Conservation (phyloP, 169 alveolate genomes). For the Blepharisma undulans region DNA sequence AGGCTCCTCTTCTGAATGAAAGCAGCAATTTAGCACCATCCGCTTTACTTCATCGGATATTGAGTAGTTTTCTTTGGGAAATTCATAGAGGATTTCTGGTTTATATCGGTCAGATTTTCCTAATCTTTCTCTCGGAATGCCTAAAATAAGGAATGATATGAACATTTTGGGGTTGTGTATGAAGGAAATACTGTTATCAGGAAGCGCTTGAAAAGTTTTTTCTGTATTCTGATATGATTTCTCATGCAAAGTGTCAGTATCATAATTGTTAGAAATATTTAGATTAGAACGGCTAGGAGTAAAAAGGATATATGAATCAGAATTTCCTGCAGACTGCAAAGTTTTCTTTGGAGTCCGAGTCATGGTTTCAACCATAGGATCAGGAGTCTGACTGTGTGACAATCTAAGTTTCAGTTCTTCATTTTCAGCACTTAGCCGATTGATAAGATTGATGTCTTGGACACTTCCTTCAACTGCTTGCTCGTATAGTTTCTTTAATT, state of each 20-base stretch:
- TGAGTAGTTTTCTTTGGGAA: background rate
- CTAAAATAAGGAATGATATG: background rate
- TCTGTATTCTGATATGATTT: background rate
- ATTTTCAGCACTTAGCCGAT: background rate
- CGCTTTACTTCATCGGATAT: background rate
- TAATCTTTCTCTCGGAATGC: background rate
- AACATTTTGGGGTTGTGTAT: background rate
- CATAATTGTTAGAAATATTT: background rate
- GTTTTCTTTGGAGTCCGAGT: background rate
- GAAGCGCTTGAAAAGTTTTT: slow-evolving; percentile 14
- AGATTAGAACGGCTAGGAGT: background rate
- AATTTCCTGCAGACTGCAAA: background rate
- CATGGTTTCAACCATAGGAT: background rate
- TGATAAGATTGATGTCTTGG: background rate
- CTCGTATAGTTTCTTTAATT: background rate
- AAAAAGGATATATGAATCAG: background rate
- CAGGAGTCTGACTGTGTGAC: background rate
- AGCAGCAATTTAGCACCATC: background rate
- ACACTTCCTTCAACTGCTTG: background rate
- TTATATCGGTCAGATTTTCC: background rate
- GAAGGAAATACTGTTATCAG: background rate
- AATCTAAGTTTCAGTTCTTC: background rate
- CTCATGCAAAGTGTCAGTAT: background rate
- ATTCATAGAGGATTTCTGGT: background rate
- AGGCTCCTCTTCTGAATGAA: background rate